These are phyloP conservation scores for Phlegmacium glaucopus DNA, from an alignment of 768 basidiomycete species.

Conservation along the genomic window DNA sequence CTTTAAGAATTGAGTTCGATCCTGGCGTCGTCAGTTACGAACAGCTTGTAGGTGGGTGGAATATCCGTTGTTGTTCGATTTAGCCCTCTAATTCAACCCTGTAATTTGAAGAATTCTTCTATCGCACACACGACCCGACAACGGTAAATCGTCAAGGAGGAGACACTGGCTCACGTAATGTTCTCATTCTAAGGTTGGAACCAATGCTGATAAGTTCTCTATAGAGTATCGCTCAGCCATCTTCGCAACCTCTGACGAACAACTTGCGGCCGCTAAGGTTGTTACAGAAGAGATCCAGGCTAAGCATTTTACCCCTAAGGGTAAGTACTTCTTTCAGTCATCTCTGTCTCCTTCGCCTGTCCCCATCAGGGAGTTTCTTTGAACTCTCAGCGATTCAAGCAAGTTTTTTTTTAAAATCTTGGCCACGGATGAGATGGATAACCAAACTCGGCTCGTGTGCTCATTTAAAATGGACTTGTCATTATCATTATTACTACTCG, in stretches of 20 bases:
- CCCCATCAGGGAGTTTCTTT: not conserved
- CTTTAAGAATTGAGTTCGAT: constrained; percentile 84
- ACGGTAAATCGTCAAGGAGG: constrained; percentile 75
- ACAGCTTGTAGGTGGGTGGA: constrained; percentile 75
- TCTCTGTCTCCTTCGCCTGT: not conserved
- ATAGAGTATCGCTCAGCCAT: constrained; percentile 93
- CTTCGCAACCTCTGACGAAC: constrained; percentile 75
- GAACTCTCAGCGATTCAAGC: not conserved
- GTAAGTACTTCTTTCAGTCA: constrained; percentile 13
- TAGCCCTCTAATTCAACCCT: not conserved
- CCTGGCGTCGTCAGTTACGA: constrained; percentile 72
- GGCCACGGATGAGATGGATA: too few relatives aligned
- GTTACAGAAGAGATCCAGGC: constrained; percentile 83
- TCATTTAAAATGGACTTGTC: not conserved
- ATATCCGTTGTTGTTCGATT: not conserved
- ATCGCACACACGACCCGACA: constrained; percentile 92
- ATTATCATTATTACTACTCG: not conserved
- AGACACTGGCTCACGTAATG: constrained; percentile 71
- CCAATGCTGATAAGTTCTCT: not conserved
- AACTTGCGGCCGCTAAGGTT: constrained; percentile 64
- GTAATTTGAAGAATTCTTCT: constrained; percentile 74
- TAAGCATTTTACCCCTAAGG: constrained; percentile 74
- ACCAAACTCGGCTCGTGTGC: too few relatives aligned
- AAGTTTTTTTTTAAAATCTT: too few relatives aligned
- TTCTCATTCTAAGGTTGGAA: not conserved